Evolutionary conservation across 2,329 filamentous ascomycete genomes (phyloP).

Genomic region (Clathrospora elynae): DNA sequence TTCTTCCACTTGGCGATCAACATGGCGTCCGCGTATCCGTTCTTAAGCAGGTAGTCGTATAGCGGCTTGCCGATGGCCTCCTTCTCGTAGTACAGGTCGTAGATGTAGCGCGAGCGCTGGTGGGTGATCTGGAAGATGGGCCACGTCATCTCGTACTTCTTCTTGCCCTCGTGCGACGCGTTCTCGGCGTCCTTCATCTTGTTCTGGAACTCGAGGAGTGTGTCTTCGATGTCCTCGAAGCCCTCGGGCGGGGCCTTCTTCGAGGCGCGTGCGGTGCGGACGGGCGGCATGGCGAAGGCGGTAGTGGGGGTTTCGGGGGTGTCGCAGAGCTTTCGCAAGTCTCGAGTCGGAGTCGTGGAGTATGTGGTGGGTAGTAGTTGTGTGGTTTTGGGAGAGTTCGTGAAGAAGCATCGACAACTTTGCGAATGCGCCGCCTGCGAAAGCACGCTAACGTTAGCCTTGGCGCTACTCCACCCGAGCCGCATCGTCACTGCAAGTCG

Average conservation of each 20-base stretch:
- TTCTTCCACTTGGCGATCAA: constrained; percentile 99
- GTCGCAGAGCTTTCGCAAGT: neutral
- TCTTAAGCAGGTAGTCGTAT: constrained; percentile 97
- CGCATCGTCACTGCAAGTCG: constrained; percentile 39
- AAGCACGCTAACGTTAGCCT: constrained; percentile 35
- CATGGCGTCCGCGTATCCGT: constrained; percentile 91
- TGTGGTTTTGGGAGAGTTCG: constrained; percentile 4
- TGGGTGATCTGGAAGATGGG: constrained; percentile 97
- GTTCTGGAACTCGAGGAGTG: constrained; percentile 82
- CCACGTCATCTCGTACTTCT: constrained; percentile 93
- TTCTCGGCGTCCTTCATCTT: constrained; percentile 97
- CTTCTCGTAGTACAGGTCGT: constrained; percentile 97
- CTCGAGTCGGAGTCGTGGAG: neutral
- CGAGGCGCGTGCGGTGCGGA: constrained; percentile 71
- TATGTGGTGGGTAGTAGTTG: neutral
- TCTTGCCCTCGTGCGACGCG: constrained; percentile 75
- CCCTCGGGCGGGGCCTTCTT: constrained; percentile 83
- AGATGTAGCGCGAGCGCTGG: constrained; percentile 90
- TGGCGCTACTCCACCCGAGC: constrained; percentile 40
- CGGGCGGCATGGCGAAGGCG: constrained; percentile 68
- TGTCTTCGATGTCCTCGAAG: constrained; percentile 87
- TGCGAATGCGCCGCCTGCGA: constrained; percentile 21
- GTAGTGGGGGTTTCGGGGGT: neutral
- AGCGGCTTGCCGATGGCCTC: constrained; percentile 90
- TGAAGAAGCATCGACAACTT: constrained; percentile 19